Conservation (phyloP, 805 yeast species). For the Saccharomycopsis babjevae region DNA sequence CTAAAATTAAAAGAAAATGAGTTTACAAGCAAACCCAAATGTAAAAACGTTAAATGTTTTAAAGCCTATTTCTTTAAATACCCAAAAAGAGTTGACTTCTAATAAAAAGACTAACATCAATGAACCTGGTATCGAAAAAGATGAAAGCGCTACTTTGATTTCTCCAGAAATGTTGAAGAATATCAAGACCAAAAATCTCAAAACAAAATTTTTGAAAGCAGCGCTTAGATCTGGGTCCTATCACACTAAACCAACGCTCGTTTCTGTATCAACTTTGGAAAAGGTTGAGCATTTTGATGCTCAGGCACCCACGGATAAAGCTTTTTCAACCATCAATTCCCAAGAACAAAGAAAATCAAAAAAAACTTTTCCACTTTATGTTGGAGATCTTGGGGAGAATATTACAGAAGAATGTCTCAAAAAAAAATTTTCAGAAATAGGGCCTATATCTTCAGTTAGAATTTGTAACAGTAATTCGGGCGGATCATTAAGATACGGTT, state of each 20-base stretch:
- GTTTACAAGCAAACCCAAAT: not conserved
- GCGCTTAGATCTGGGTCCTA: not conserved
- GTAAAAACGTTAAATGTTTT: not conserved
- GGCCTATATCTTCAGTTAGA: slow-evolving; percentile 46
- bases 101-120: not conserved
- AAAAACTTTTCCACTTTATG: slow-evolving; percentile 34
- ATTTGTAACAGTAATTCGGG: slow-evolving; percentile 45
- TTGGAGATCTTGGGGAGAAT: slow-evolving; percentile 48
- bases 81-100: not conserved
- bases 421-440: slow-evolving; percentile 32
- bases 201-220: not conserved
- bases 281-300: not conserved
- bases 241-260: not conserved
- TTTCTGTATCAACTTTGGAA: not conserved
- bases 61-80: slow-evolving; percentile 8
- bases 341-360: not conserved
- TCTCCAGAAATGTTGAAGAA: not conserved
- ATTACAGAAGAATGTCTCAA: slow-evolving; percentile 41
- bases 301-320: not conserved
- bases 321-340: not conserved
- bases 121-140: not conserved
- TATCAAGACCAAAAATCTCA: not conserved
- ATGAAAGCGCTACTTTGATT: not conserved
- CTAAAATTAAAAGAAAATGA: too few relatives aligned
- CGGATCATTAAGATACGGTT: slow-evolving; percentile 61